phyloP scores from a whole-genome alignment of 2,329 filamentous ascomycete genomes.

The Fusarium ramigenum region DNA sequence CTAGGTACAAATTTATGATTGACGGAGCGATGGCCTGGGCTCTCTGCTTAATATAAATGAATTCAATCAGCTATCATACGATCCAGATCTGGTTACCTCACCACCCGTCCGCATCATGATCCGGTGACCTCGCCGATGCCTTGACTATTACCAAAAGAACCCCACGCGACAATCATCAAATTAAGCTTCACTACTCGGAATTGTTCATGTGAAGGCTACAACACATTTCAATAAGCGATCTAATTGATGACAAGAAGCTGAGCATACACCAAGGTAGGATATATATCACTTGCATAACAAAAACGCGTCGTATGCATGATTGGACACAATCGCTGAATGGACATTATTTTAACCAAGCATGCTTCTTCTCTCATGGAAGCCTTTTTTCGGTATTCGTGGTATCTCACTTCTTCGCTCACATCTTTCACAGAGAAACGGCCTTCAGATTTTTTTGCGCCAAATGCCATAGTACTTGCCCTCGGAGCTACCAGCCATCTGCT shows the following conservation, averaged over 20 bases:
- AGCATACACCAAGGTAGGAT: background rate
- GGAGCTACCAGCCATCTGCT: conserved; percentile 59
- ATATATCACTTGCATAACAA: background rate
- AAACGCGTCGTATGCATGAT: background rate
- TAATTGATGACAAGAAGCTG: background rate
- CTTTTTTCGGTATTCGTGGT: conserved; percentile 38
- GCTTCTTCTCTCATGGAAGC: conserved; percentile 35
- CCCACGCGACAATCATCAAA: background rate
- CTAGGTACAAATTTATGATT: background rate
- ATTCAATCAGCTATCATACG: conserved; percentile 19
- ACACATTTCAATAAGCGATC: background rate
- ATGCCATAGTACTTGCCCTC: conserved; percentile 60
- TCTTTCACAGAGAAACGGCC: conserved; percentile 42
- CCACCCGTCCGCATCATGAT: background rate
- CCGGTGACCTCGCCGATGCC: conserved; percentile 3
- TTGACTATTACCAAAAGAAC: background rate
- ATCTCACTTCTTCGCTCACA: conserved; percentile 43
- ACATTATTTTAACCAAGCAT: conserved; percentile 38
- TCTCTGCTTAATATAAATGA: background rate
- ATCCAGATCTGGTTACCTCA: conserved; percentile 7
- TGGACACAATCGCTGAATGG: conserved; percentile 15
- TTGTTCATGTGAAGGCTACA: background rate
- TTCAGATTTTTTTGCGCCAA: conserved; percentile 57
- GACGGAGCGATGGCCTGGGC: background rate
- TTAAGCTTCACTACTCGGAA: background rate